Evolutionary conservation across 2,329 filamentous ascomycete genomes (phyloP).

Genomic region (Aspergillus sp.): DNA sequence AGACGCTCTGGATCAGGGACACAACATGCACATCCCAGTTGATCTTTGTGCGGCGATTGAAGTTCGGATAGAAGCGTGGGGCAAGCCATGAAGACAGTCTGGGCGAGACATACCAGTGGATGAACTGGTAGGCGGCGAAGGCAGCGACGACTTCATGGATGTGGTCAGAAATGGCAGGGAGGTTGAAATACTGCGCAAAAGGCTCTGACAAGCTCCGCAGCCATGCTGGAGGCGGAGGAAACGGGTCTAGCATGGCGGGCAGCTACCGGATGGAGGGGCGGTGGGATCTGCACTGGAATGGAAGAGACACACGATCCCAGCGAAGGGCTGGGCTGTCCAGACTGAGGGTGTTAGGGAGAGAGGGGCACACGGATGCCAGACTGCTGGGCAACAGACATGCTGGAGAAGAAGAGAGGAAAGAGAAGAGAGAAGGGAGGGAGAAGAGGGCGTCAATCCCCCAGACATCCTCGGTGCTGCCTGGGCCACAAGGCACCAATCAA

Average conservation of each 20-base stretch:
- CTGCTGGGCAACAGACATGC: neutral
- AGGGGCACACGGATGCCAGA: neutral
- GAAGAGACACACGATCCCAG: neutral
- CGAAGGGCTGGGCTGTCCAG: neutral
- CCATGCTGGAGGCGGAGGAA: slow-evolving; percentile 41
- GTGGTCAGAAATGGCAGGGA: slow-evolving; percentile 50
- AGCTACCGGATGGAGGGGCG: slow-evolving; percentile 8
- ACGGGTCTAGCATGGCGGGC: slow-evolving; percentile 35
- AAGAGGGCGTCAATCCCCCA: neutral
- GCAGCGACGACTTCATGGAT: slow-evolving; percentile 53
- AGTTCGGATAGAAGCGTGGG: slow-evolving; percentile 44
- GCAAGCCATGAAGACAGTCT: slow-evolving; percentile 45
- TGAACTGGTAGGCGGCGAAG: slow-evolving; percentile 47
- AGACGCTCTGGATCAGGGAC: slow-evolving; percentile 48
- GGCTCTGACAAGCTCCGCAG: slow-evolving; percentile 42
- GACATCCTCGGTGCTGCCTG: slow-evolving; percentile 7
- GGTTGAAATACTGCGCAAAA: slow-evolving; percentile 41
- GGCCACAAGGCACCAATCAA: slow-evolving; percentile 6
- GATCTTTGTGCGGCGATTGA: slow-evolving; percentile 48
- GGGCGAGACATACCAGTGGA: slow-evolving; percentile 47
- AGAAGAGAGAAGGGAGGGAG: neutral
- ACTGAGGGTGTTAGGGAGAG: too few species aligned
- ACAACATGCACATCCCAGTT: slow-evolving; percentile 62
- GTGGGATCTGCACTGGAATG: slow-evolving; percentile 4
- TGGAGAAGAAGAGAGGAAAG: neutral